Conservation (phyloP, 2,329 filamentous ascomycete genomes). For the Nemania diffusa region DNA sequence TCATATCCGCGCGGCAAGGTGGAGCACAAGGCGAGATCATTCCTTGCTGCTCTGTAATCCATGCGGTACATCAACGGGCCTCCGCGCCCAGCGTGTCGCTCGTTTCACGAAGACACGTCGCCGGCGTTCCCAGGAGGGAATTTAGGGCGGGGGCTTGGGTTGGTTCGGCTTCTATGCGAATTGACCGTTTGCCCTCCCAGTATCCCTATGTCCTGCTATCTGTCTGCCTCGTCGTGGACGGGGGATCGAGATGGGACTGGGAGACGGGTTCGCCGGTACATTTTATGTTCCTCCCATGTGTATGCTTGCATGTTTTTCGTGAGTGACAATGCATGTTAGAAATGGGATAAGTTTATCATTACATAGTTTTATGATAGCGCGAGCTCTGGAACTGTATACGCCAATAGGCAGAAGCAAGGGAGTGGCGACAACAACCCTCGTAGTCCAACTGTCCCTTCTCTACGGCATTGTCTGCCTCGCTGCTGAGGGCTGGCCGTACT, state of each 20-base stretch:
- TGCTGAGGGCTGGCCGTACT: no score
- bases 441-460: no score
- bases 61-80: constrained; percentile 70
- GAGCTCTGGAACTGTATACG: no score
- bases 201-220: constrained; percentile 52
- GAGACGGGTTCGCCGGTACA: constrained; percentile 58
- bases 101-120: constrained; percentile 35
- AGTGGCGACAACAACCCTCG: no score
- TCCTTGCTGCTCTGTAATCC: constrained; percentile 82
- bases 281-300: constrained; percentile 35
- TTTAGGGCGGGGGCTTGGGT: constrained; percentile 43
- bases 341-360: no score
- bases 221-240: constrained; percentile 40
- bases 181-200: constrained; percentile 59
- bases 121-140: constrained; percentile 48
- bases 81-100: constrained; percentile 36
- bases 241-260: constrained; percentile 44
- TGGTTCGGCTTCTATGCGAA: constrained; percentile 50
- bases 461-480: no score
- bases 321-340: neutral
- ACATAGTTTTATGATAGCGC: no score
- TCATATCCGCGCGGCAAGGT: constrained; percentile 74
- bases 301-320: neutral
- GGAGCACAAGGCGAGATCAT: constrained; percentile 79
- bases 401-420: no score